Conservation (phyloP, 805 yeast species). For the Sugiyamaella qingdaonensis region DNA sequence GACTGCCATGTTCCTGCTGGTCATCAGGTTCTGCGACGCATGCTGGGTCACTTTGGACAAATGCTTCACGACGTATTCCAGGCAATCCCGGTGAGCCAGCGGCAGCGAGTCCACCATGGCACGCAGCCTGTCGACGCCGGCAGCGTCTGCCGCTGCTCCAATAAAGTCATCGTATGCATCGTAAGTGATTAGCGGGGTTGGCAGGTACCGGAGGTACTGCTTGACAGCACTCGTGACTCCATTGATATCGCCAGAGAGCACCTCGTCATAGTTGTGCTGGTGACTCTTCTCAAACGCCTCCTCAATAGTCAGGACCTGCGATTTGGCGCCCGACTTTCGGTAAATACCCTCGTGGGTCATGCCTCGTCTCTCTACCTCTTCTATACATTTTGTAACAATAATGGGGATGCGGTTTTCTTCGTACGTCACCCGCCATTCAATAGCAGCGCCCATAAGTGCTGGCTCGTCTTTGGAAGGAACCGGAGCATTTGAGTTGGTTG, state of each 20-base stretch:
- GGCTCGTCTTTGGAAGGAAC: background rate
- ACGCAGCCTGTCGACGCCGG: conserved; percentile 39
- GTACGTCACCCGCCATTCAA: conserved; percentile 56
- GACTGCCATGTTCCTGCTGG: conserved; percentile 71
- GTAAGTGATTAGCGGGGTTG: conserved; percentile 78
- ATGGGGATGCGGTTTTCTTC: conserved; percentile 67
- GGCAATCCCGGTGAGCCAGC: conserved; percentile 55
- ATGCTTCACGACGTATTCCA: conserved; percentile 60
- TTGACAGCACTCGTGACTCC: conserved; percentile 85
- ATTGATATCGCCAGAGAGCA: conserved; percentile 64
- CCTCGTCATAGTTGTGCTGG: conserved; percentile 34
- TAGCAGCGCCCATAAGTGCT: conserved; percentile 47
- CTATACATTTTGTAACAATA: conserved; percentile 65
- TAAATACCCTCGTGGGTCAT: conserved; percentile 81
- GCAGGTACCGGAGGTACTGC: conserved; percentile 77
- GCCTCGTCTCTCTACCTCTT: conserved; percentile 75
- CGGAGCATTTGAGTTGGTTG: background rate
- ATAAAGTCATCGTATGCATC: conserved; percentile 65
- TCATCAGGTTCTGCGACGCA: conserved; percentile 70
- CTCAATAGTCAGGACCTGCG: conserved; percentile 52
- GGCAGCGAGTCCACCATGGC: conserved; percentile 56
- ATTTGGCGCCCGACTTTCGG: conserved; percentile 79
- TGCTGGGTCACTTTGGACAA: conserved; percentile 53
- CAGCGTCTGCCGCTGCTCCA: conserved; percentile 39
- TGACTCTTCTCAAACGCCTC: conserved; percentile 33